phyloP scores from a whole-genome alignment of 108 stramenopile species.

The Mediolabrus comicus region DNA sequence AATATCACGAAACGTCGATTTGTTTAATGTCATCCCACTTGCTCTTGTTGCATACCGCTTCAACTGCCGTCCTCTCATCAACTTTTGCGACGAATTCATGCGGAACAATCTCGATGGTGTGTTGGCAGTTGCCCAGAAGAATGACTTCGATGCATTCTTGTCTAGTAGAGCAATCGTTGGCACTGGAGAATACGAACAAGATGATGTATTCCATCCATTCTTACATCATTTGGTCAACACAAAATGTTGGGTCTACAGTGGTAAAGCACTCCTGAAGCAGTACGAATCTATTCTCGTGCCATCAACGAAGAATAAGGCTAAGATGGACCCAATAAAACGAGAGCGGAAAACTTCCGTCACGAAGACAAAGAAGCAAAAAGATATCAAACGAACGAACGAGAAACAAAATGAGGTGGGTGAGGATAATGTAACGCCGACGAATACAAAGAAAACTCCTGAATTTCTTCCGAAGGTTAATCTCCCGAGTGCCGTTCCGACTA shows the following conservation, averaged over 20 bases:
- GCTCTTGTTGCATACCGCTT: conserved; percentile 61
- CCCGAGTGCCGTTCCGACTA: neutral
- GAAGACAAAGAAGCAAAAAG: conserved; percentile 1
- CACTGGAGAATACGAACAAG: conserved; percentile 15
- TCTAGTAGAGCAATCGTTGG: conserved; percentile 43
- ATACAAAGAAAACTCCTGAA: neutral
- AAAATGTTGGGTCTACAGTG: conserved; percentile 22
- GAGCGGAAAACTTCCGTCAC: neutral
- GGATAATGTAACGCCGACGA: neutral
- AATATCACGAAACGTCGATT: conserved; percentile 67
- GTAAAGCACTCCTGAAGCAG: conserved; percentile 20
- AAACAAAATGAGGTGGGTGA: neutral
- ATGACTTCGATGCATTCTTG: conserved; percentile 59
- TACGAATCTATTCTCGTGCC: conserved; percentile 10
- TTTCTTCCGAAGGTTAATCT: neutral
- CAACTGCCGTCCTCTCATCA: conserved; percentile 44
- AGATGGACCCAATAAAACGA: neutral
- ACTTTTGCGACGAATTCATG: conserved; percentile 70
- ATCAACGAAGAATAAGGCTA: conserved; percentile 1
- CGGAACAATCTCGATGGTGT: conserved; percentile 80
- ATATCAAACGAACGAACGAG: too few relatives aligned
- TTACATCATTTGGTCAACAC: conserved; percentile 30
- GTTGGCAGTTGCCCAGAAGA: conserved; percentile 58
- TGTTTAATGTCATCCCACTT: conserved; percentile 79
- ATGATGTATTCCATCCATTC: conserved; percentile 66